Evolutionary conservation across 2,329 filamentous ascomycete species (phyloP).

Genomic region (Fusarium udum): DNA sequence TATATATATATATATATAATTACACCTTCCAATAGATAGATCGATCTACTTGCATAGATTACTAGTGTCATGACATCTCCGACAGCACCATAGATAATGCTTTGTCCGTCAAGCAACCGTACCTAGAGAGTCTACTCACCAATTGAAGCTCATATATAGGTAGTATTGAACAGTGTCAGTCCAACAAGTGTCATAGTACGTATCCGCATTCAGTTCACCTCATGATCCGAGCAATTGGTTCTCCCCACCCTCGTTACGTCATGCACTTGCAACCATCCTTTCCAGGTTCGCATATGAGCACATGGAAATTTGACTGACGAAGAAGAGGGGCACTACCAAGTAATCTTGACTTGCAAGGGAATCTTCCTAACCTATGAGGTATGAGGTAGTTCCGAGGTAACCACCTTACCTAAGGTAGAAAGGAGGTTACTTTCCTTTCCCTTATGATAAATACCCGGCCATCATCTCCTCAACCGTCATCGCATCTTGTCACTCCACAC

Average conservation of each 20-base stretch:
- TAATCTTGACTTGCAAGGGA: slow-evolving; percentile 7
- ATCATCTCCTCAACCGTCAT: slow-evolving; percentile 21
- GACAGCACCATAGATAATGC: neutral
- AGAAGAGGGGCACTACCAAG: slow-evolving; percentile 21
- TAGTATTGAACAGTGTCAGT: neutral
- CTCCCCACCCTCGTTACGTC: slow-evolving; percentile 42
- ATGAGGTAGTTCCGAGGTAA: slow-evolving; percentile 20
- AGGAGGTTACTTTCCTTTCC: slow-evolving; percentile 1
- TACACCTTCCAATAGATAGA: neutral
- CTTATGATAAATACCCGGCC: slow-evolving; percentile 34
- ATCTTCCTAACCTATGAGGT: slow-evolving; percentile 20
- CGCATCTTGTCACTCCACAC: slow-evolving; percentile 10
- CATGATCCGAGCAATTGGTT: slow-evolving; percentile 23
- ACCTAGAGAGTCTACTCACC: neutral
- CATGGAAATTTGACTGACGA: slow-evolving; percentile 20
- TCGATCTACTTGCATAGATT: neutral
- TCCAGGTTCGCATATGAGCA: slow-evolving; percentile 29
- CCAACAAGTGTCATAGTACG: neutral
- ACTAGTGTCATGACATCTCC: neutral
- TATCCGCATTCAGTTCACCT: slow-evolving; percentile 21
- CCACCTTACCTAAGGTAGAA: neutral
- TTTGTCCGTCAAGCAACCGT: neutral
- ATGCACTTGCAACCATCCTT: slow-evolving; percentile 40
- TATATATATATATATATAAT: neutral
- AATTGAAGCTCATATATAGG: neutral